Evolutionary conservation across 805 yeast species (phyloP), one percentile per base, ranked within the genome.

Genomic region (Lachancea meyersii): DNA sequence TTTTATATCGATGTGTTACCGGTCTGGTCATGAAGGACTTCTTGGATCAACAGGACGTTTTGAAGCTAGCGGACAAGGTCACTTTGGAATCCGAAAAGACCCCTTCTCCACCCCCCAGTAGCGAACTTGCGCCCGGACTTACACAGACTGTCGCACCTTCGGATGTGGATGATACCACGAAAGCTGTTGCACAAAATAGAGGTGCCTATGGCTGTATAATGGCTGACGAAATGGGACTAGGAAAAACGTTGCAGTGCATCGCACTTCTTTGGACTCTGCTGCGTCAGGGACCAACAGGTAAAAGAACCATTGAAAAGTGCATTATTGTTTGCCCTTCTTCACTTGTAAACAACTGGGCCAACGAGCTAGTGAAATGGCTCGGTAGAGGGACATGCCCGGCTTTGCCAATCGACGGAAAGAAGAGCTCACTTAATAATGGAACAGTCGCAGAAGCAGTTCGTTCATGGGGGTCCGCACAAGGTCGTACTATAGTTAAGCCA

Each of bases 171-270:
- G 33, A 18, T 3, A 6, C 43, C 13, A 39, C 34, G 33, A 13
- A 32, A 19, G 14, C n/a, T 19, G n/a, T n/a, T 7, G 38, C 45
- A 24, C 47, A 48, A 21, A 87, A 83, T 58, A 75, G 86, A 6
- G 71, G 82, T 26, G 97, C 97, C 0, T 79, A 83, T 55, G 98
- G 98, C 2, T 91, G 97, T 58, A 91, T 91, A 39, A 91, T 91
- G 97, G 97, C 97, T 0, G 97, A 88, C 65, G 97, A 86, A 62
- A 88, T 88, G 97, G 97, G 96, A 3, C 69, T 87, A 31, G 96
- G 96, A 20, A 87, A 87, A 58, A 87, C 96, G 0, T 69, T 87
- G 20, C 96, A 87, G 60, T 91, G 97, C 61, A 73, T 91, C 26
- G 73, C 96, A 0, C 69, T 91, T 24, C 73, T 89, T 85, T 91